These are phyloP conservation scores for Heliamphora exappendiculata DNA, from an alignment of 148 eudicot genomes.

Conservation along the genomic window DNA sequence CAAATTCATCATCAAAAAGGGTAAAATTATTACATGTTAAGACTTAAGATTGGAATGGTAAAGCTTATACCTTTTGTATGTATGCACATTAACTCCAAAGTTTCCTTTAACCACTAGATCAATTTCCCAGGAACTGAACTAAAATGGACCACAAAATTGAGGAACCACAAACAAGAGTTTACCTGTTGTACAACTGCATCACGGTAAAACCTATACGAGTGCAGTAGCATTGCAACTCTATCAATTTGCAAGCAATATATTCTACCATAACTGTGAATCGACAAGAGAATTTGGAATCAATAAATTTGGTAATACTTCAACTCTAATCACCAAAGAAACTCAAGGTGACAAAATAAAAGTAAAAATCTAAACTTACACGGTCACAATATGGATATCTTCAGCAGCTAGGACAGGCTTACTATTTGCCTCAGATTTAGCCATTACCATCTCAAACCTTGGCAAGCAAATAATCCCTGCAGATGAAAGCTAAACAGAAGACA, in stretches of 20 bases:
- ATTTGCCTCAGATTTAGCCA: constrained; percentile 77
- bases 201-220: constrained; percentile 83
- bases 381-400: constrained; percentile 74
- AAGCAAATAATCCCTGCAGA: constrained; percentile 78
- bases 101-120: background rate
- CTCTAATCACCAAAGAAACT: background rate
- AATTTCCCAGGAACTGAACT: background rate
- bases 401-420: constrained; percentile 77
- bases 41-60: background rate
- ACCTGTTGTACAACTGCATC: constrained; percentile 99
- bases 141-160: background rate
- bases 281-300: constrained; percentile 6
- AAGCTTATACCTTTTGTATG: background rate
- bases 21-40: background rate
- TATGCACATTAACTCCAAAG: background rate
- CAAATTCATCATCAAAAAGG: background rate
- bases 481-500: constrained; percentile 56
- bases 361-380: constrained; percentile 50
- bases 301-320: constrained; percentile 6
- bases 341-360: background rate
- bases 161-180: constrained; percentile 11
- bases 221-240: constrained; percentile 86
- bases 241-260: constrained; percentile 98
- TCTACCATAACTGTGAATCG: constrained; percentile 79
- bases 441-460: constrained; percentile 91